Evolutionary conservation across 139 green algal species (phyloP).

Genomic region (Tetradesmus lagerheimii): DNA sequence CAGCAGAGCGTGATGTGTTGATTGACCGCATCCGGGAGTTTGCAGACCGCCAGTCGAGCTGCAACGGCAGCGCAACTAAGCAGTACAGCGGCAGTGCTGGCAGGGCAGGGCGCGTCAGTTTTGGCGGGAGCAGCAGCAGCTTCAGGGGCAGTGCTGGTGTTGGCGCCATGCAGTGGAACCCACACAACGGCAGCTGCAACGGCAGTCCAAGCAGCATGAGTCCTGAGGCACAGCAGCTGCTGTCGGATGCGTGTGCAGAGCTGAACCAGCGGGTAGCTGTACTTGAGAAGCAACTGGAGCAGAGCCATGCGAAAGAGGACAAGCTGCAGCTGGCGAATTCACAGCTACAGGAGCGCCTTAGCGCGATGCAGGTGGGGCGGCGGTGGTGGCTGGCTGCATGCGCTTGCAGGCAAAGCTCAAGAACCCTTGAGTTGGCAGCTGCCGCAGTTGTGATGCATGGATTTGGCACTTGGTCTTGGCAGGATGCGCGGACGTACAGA

Average conservation of each 20-base stretch:
- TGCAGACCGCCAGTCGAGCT: constrained; percentile 7
- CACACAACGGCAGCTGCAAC: no score
- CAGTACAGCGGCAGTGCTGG: not conserved
- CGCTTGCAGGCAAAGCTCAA: not conserved
- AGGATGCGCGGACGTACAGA: no score
- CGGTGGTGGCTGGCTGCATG: not conserved
- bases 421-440: no score
- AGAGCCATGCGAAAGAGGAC: constrained; percentile 49
- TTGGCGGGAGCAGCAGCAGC: not conserved
- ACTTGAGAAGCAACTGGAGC: constrained; percentile 50
- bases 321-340: constrained; percentile 38
- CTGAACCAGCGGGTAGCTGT: constrained; percentile 40
- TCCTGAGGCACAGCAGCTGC: not conserved
- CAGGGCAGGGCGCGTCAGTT: not conserved
- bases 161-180: no score
- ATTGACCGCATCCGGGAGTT: constrained; percentile 4
- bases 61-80: not conserved
- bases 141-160: no score
- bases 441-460: no score
- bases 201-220: not conserved
- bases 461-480: no score
- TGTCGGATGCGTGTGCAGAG: constrained; percentile 17
- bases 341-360: constrained; percentile 39
- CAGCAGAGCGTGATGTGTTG: not conserved
- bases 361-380: constrained; percentile 14